Evolutionary conservation across 2,329 filamentous ascomycete species (phyloP).

Genomic region (Pseudocercospora crystallina): DNA sequence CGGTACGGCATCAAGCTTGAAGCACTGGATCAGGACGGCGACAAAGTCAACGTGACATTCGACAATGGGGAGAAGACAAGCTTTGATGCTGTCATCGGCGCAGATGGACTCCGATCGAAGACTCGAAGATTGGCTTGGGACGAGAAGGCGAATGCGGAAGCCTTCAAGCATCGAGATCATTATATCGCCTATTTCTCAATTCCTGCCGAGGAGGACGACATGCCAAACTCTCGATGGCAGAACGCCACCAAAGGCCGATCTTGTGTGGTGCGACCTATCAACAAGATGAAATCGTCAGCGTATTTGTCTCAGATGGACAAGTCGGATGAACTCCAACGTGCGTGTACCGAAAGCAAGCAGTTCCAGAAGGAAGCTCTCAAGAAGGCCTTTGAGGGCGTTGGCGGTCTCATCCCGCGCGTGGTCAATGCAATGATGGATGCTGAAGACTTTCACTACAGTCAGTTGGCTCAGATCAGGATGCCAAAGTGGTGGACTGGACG

Average conservation of each 20-base stretch:
- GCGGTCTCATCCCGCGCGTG: constrained; percentile 22
- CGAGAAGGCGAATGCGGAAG: constrained; percentile 10
- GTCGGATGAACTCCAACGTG: constrained; percentile 2
- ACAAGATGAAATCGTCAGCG: constrained; percentile 13
- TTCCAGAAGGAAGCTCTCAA: constrained; percentile 10
- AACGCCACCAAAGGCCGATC: constrained; percentile 17
- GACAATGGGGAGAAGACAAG: constrained; percentile 10
- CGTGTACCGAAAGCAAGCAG: constrained; percentile 8
- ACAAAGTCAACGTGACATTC: constrained; percentile 7
- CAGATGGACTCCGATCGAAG: constrained; percentile 33
- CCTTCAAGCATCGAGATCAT: constrained; percentile 13
- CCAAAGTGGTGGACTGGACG: constrained; percentile 34
- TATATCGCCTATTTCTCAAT: constrained; percentile 30
- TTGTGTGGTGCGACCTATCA: constrained; percentile 18
- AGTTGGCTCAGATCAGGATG: constrained; percentile 41
- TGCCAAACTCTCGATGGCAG: constrained; percentile 20
- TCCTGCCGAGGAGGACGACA: constrained; percentile 10
- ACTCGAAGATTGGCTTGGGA: constrained; percentile 31
- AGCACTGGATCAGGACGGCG: constrained; percentile 1
- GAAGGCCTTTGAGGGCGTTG: constrained; percentile 13
- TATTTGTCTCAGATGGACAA: constrained; percentile 18
- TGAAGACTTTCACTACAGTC: constrained; percentile 47
- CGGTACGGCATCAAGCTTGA: constrained; percentile 3
- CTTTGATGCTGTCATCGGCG: constrained; percentile 32
- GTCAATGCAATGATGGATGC: constrained; percentile 40